Evolutionary conservation across 2,329 filamentous ascomycete species (phyloP).

Genomic region (Cercospora sp.): DNA sequence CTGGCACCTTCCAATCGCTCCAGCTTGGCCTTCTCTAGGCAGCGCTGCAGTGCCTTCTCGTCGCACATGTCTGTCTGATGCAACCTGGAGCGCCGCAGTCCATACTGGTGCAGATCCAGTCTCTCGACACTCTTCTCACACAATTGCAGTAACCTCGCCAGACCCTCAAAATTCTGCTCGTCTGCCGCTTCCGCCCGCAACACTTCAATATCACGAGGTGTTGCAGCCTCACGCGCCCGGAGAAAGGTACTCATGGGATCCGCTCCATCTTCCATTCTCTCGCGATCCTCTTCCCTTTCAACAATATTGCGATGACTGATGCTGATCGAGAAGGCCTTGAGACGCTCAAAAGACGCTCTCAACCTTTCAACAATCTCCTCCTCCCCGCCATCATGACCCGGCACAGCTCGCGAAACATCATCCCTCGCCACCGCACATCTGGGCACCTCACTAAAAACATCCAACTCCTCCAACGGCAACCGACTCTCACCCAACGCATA

Average conservation of each 20-base stretch:
- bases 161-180: conserved; percentile 15
- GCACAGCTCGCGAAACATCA: neutral
- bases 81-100: neutral
- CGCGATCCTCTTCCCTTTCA: neutral
- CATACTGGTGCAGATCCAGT: conserved; percentile 15
- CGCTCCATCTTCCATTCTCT: neutral
- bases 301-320: neutral
- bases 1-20: neutral
- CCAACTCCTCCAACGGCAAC: conserved; percentile 4
- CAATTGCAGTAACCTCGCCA: conserved; percentile 7
- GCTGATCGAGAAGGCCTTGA: conserved; percentile 11
- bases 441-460: conserved; percentile 8
- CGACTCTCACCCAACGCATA: neutral
- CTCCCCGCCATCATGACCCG: neutral
- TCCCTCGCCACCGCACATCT: conserved; percentile 7
- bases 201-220: neutral
- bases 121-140: conserved; percentile 14
- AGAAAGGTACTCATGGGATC: neutral
- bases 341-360: neutral
- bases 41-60: neutral
- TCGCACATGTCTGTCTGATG: neutral
- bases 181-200: conserved; percentile 11
- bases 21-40: neutral
- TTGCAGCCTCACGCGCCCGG: neutral
- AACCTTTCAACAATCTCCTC: neutral